Conservation (phyloP, 345 rosid species). For the Aurinia saxatilis region DNA sequence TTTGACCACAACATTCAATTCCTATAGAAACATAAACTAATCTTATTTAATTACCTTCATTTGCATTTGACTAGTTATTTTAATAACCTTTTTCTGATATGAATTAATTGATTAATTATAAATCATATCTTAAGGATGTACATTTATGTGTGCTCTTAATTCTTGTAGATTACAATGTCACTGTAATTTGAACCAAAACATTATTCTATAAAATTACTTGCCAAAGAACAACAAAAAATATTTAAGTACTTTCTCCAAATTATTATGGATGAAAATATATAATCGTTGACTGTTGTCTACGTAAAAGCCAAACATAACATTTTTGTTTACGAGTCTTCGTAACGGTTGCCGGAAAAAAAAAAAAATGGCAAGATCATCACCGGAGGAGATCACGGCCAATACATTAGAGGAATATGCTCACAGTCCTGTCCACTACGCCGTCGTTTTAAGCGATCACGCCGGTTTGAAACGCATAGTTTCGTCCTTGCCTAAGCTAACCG, state of each 20-base stretch:
- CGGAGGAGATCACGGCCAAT: constrained; percentile 32
- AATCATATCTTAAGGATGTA: not conserved
- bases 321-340: not conserved
- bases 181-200: not conserved
- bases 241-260: not conserved
- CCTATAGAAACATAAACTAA: not conserved
- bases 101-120: not conserved
- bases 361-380: constrained; percentile 39
- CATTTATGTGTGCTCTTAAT: not conserved
- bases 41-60: not conserved
- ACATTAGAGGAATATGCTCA: constrained; percentile 65
- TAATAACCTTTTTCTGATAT: not conserved
- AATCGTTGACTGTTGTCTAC: not conserved
- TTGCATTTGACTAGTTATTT: constrained; percentile 6
- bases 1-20: constrained; percentile 4
- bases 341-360: not conserved
- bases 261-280: not conserved
- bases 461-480: constrained; percentile 52
- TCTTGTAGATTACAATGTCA: not conserved
- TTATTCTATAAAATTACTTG: not conserved
- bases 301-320: not conserved
- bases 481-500: constrained; percentile 58
- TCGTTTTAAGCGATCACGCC: constrained; percentile 58
- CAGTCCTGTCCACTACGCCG: constrained; percentile 79
- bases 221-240: not conserved